These are phyloP conservation scores for Botrytis cinerea DNA, from an alignment of 2,329 filamentous ascomycete genomes.

Conservation along the genomic window DNA sequence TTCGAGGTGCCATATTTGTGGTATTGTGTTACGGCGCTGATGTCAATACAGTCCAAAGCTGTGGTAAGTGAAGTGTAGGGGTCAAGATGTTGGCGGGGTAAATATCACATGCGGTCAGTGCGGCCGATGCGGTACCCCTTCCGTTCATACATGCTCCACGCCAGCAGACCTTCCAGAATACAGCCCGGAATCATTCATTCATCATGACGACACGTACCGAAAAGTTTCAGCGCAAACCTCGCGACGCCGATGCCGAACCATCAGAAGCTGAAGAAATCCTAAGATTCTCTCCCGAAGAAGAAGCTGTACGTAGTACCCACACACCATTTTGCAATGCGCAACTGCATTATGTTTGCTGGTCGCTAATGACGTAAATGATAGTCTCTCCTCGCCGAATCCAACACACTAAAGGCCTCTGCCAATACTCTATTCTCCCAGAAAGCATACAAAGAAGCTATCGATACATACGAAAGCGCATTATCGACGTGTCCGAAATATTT, in stretches of 20 bases:
- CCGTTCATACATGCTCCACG: slow-evolving; percentile 20
- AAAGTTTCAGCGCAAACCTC: slow-evolving; percentile 39
- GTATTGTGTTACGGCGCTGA: background rate
- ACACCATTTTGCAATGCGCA: background rate
- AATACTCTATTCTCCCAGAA: slow-evolving; percentile 76
- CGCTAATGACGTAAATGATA: slow-evolving; percentile 40
- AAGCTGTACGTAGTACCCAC: slow-evolving; percentile 43
- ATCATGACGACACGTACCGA: slow-evolving; percentile 41
- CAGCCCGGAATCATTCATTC: slow-evolving; percentile 18
- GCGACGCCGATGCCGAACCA: slow-evolving; percentile 30
- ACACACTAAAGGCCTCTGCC: slow-evolving; percentile 70
- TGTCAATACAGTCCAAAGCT: background rate
- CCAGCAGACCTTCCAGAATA: slow-evolving; percentile 22
- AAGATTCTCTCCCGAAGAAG: slow-evolving; percentile 47
- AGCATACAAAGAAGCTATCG: slow-evolving; percentile 75
- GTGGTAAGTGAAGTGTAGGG: slow-evolving; percentile 19
- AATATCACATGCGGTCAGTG: background rate
- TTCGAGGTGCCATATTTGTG: slow-evolving; percentile 28
- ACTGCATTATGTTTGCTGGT: background rate
- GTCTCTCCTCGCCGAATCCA: slow-evolving; percentile 71
- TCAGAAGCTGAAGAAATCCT: slow-evolving; percentile 37
- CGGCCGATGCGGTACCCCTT: slow-evolving; percentile 13
- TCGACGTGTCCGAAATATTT: slow-evolving; percentile 79
- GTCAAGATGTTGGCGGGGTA: slow-evolving; percentile 21
- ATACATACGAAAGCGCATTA: slow-evolving; percentile 79